Evolutionary conservation across 2,329 filamentous ascomycete genomes (phyloP).

Genomic region (Beauveria rudraprayagi): DNA sequence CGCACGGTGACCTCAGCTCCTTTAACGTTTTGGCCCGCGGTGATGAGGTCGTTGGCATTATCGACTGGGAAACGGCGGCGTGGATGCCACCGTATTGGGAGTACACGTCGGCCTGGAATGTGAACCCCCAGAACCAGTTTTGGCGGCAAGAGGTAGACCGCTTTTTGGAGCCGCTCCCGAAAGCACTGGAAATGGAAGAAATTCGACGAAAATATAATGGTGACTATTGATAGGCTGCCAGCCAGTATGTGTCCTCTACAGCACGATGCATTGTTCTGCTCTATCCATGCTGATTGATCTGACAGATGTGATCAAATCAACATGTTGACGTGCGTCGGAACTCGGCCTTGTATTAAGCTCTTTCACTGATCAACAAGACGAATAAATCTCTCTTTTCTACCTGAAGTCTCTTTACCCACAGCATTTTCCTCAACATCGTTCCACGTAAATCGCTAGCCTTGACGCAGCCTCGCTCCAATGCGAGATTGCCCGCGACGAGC

Average conservation of each 20-base stretch:
- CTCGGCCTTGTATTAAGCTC: too few species aligned
- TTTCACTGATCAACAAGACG: too few species aligned
- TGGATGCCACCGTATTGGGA: slow-evolving; percentile 21
- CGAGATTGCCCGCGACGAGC: too few species aligned
- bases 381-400: too few species aligned
- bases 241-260: not conserved
- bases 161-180: not conserved
- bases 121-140: slow-evolving; percentile 15
- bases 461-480: too few species aligned
- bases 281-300: not conserved
- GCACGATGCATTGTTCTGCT: not conserved
- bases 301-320: not conserved
- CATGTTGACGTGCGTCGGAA: too few species aligned
- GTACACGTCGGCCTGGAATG: slow-evolving; percentile 15
- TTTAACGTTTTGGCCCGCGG: slow-evolving; percentile 21
- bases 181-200: slow-evolving; percentile 1
- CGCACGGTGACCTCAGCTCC: slow-evolving; percentile 30
- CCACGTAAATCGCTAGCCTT: too few species aligned
- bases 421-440: too few species aligned
- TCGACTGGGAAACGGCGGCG: slow-evolving; percentile 21
- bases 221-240: not conserved
- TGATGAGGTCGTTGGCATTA: slow-evolving; percentile 21
- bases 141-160: slow-evolving; percentile 15
- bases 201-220: not conserved
- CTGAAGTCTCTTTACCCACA: too few species aligned